Base-by-base conservation (phyloP, 768 basidiomycete genomes). In the Hericium coralloides region DNA sequence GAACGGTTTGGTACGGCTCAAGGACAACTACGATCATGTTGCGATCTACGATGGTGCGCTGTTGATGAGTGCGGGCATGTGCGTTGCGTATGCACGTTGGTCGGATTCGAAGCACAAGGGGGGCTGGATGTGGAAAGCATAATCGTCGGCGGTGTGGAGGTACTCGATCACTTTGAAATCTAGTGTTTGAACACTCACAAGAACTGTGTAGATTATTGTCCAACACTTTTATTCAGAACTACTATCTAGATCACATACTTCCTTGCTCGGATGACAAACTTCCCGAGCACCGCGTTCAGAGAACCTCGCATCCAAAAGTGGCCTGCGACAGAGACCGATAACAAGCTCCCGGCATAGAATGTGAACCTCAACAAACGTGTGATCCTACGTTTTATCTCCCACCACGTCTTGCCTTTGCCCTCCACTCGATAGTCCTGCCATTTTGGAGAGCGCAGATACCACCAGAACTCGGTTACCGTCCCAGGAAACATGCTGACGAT, bases 41-140 rank as follows among this genome's bases (percentile, higher is more conserved):
- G 73, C 70, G 4, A 60, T 70, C 4, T 76, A 72, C 53, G 73
- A 72, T 53, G 74, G 72, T 9, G 60, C 63, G 14, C 55, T 76
- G 20, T 61, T 78, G 5, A 26, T 74, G 12, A 68, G 66, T 4
- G 71, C 75, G 1, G 70, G 69, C 1, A 20, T 72, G 4, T 76
- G 74, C 53, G 70, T 75, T 3, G 66, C 67, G 25, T 74, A 74
- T 59, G 75, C 76, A 52, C 64, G 75, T 14, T 75, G 72, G 72
- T 56, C 74, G 36, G 75, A 78, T 61, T 72, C 75, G 17, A 65
- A 68, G 45, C 68, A 73, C 52, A 74, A 73, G 57, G 73, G 74
- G 1, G 58, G 53, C 22, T 75, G 74, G 74, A 58, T 47, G 10
- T 76, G 74, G 75, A 74, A 68, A 57, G 75, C 74, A 7, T 77